Evolutionary conservation across 495 filamentous ascomycete genomes (phyloP).

Genomic region (Penicillium pulvis): DNA sequence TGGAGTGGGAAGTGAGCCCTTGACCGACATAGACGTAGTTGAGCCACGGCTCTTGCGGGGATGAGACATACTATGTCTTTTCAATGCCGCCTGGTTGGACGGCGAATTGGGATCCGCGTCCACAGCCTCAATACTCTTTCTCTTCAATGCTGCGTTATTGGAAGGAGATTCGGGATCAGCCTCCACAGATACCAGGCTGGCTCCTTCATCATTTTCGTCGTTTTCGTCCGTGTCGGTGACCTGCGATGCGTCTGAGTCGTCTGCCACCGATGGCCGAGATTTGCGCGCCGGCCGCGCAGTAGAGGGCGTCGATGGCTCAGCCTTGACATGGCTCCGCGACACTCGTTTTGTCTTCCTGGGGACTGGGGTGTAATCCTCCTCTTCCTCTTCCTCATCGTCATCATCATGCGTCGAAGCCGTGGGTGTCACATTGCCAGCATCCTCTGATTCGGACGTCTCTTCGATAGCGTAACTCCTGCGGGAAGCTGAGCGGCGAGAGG

Average conservation of each 20-base stretch:
- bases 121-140: slow-evolving; percentile 50
- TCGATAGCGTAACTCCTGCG: slow-evolving; percentile 72
- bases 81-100: slow-evolving; percentile 59
- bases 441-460: slow-evolving; percentile 69
- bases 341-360: slow-evolving; percentile 51
- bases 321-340: slow-evolving; percentile 58
- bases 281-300: slow-evolving; percentile 37
- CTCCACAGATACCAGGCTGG: slow-evolving; percentile 47
- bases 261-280: slow-evolving; percentile 34
- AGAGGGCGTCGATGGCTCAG: slow-evolving; percentile 53
- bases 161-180: slow-evolving; percentile 62
- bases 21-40: slow-evolving; percentile 42
- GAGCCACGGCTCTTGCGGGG: slow-evolving; percentile 56
- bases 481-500: slow-evolving; percentile 72
- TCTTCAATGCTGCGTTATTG: slow-evolving; percentile 62
- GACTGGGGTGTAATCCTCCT: slow-evolving; percentile 79
- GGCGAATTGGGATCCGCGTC: slow-evolving; percentile 61
- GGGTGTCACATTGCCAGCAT: slow-evolving; percentile 55
- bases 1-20: slow-evolving; percentile 60
- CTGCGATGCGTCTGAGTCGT: slow-evolving; percentile 37
- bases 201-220: slow-evolving; percentile 39
- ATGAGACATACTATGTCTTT: slow-evolving; percentile 69
- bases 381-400: slow-evolving; percentile 61
- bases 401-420: slow-evolving; percentile 44
- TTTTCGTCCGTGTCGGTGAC: slow-evolving; percentile 31